These are phyloP conservation scores for Aspergillus indologenus DNA, from an alignment of 495 filamentous ascomycete species.

Conservation along the genomic window DNA sequence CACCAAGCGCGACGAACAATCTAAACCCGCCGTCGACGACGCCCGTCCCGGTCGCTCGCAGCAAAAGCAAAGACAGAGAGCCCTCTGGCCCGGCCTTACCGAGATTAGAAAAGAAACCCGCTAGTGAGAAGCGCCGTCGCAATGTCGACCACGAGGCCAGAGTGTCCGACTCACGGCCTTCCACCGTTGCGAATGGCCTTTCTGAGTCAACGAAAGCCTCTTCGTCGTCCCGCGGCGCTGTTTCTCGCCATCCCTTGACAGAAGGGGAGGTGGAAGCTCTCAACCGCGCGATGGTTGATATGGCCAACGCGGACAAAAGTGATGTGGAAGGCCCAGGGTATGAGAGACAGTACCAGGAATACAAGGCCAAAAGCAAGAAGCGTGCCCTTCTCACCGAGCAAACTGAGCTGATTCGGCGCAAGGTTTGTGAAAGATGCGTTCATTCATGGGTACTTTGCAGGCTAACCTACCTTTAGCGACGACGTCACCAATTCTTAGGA, in stretches of 20 bases:
- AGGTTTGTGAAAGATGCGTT: conserved; percentile 38
- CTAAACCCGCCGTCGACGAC: conserved; percentile 19
- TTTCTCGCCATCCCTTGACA: conserved; percentile 49
- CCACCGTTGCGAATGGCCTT: conserved; percentile 42
- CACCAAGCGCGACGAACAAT: conserved; percentile 21
- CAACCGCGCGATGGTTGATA: conserved; percentile 56
- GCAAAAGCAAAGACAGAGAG: conserved; percentile 28
- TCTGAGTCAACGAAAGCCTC: conserved; percentile 13
- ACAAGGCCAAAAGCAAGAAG: conserved; percentile 53
- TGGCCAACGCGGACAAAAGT: conserved; percentile 65
- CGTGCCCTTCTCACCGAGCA: conserved; percentile 58
- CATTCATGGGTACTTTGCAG: conserved; percentile 3
- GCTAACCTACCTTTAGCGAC: conserved; percentile 45
- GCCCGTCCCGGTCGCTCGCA: conserved; percentile 10
- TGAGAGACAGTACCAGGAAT: conserved; percentile 54
- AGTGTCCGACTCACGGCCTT: conserved; percentile 41
- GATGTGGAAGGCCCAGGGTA: conserved; percentile 65
- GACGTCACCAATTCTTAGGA: conserved; percentile 49
- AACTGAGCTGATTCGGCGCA: conserved; percentile 55
- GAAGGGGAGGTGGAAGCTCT: conserved; percentile 69
- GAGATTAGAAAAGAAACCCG: conserved; percentile 31
- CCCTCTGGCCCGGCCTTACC: conserved; percentile 25
- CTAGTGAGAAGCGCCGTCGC: conserved; percentile 29
- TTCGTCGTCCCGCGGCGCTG: conserved; percentile 21
- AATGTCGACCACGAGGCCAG: conserved; percentile 44